Evolutionary conservation across 2,329 filamentous ascomycete species (phyloP), one percentile per base, ranked within the genome.

Genomic region (Botrytis fabae): DNA sequence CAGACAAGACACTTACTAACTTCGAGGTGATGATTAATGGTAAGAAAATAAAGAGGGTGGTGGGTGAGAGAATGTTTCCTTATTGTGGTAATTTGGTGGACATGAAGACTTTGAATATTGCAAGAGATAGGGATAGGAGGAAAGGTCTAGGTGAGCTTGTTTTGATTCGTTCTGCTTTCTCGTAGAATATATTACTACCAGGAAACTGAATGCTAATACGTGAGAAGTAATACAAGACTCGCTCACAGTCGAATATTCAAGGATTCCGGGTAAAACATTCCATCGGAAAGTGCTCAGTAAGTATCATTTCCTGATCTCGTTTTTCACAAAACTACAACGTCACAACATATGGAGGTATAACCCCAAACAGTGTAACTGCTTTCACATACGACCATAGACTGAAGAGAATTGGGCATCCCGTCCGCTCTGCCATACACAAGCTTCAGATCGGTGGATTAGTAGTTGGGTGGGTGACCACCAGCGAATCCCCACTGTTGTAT

Each of bases 41-140:
- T 0, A 79, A 80, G 12, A 81, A 83, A 44, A 86, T 93, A 57
- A 83, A 85, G 5, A 85, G 86, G 57, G 78, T 89, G 57, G 84
- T 83, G 60, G 71, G 80, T 1, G 78, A 77, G 0, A 60, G 20
- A 35, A 76, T n/a, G n/a, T 98, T 99, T 80, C 94, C 95, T 0
- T 99, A 97, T 82, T 98, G 96, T 79, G 96, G 96, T 57, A 89
- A 89, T 60, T 82, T 89, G 25, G 94, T 99, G 77, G 85, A 97
- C 79, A 93, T 90, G 28, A 83, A 83, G 69, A 94, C 92, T 0
- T 84, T 99, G 42, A 90, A 94, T 74, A 87, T 98, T 65, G 86
- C 85, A 78, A 94, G 92, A 79, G 90, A 94, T 78, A 85, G 87
- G 63, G 86, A 89, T 46, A 85, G 86, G 66, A 82, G 82, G 75